These are phyloP conservation scores for Penicillium psychrosexuale DNA, from an alignment of 2,329 filamentous ascomycete species.

Conservation along the genomic window DNA sequence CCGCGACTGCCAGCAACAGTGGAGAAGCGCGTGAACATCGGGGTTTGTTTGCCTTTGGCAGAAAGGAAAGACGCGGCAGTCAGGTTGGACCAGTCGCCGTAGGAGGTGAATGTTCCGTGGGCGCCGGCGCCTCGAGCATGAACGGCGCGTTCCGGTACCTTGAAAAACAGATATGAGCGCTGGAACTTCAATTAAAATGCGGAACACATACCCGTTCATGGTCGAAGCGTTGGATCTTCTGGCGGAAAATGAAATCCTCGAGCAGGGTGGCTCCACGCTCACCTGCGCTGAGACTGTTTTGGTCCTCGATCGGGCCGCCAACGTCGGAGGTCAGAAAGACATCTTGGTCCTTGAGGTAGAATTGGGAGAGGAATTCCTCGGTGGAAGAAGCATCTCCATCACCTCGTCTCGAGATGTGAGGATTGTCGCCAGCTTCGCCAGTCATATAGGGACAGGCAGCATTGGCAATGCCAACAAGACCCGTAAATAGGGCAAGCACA, in stretches of 20 bases:
- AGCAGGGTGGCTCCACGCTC: conserved; percentile 64
- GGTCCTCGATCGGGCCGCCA: conserved; percentile 66
- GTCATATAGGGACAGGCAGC: conserved; percentile 44
- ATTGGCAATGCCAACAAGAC: conserved; percentile 36
- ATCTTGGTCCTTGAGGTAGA: conserved; percentile 52
- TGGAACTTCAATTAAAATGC: neutral
- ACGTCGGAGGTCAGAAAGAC: conserved; percentile 63
- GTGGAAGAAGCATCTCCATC: conserved; percentile 29
- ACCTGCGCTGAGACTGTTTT: conserved; percentile 65
- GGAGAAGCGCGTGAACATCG: conserved; percentile 69
- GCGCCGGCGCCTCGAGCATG: conserved; percentile 67
- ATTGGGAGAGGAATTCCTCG: conserved; percentile 44
- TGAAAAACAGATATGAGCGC: conserved; percentile 4
- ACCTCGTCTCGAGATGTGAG: conserved; percentile 23
- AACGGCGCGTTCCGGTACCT: conserved; percentile 63
- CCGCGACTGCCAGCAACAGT: conserved; percentile 69
- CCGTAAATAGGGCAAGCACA: conserved; percentile 22
- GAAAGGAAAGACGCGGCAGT: conserved; percentile 65
- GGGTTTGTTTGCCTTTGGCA: conserved; percentile 58
- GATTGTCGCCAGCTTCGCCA: conserved; percentile 23
- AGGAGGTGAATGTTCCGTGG: conserved; percentile 67
- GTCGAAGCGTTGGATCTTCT: conserved; percentile 69
- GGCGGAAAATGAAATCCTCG: conserved; percentile 70
- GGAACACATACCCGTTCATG: conserved; percentile 59
- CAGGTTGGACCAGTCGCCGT: conserved; percentile 64